A percentile compares a stretch with the other conserved stretches of the same genome.
Evolutionary conservation across 208 protist species (phyloP).

Genomic region (Leishmania guyanensis): DNA sequence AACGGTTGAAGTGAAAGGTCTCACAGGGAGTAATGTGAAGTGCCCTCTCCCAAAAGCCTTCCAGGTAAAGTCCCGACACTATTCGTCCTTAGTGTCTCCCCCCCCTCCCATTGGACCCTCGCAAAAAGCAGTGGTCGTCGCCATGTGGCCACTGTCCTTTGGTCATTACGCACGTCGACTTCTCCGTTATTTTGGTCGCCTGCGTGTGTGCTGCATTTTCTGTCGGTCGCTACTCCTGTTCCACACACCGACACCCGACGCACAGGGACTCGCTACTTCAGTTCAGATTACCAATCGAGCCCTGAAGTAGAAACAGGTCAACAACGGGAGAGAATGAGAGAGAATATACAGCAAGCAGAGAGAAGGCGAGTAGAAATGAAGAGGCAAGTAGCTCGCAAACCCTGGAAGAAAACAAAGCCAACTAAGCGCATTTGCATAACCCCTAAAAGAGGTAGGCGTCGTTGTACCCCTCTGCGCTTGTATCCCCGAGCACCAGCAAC

Average conservation of each 20-base stretch:
- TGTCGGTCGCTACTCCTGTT: not conserved
- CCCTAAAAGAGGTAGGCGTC: not conserved
- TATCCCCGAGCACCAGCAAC: not conserved
- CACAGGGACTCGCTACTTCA: not conserved
- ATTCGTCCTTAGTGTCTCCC: not conserved
- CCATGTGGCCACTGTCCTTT: not conserved
- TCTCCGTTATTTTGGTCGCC: not conserved
- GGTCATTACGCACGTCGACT: not conserved
- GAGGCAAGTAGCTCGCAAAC: not conserved
- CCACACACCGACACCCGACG: not conserved
- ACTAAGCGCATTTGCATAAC: not conserved
- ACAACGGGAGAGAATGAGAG: not conserved
- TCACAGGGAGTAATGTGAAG: not conserved
- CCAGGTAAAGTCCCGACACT: not conserved
- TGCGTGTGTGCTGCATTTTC: not conserved
- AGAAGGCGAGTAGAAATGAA: not conserved
- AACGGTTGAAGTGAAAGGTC: not conserved
- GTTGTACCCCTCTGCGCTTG: not conserved
- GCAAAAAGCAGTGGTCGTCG: not conserved
- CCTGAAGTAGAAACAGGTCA: no score
- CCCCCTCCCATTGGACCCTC: not conserved
- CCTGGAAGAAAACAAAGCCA: not conserved
- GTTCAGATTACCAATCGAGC: no score
- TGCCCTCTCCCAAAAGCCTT: not conserved
- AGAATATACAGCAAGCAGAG: not conserved